These are phyloP conservation scores for Coemansia sp. DNA, from an alignment of 192 early-diverging fungal genomes.

Conservation along the genomic window DNA sequence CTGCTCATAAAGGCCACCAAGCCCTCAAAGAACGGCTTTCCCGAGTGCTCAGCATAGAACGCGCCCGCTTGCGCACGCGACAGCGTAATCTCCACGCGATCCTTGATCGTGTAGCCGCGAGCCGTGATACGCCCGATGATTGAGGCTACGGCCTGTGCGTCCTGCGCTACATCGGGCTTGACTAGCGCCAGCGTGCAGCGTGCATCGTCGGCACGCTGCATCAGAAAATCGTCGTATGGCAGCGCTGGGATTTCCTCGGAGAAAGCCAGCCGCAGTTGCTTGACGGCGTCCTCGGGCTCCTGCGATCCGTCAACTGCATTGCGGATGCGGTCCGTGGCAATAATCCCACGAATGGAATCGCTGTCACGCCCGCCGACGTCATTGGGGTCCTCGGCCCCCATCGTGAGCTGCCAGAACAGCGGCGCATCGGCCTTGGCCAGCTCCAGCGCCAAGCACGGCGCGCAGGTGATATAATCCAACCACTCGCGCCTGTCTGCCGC, in stretches of 20 bases:
- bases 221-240: conserved; percentile 50
- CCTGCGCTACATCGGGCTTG: conserved; percentile 54
- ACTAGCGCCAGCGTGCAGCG: conserved; percentile 56
- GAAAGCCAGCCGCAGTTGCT: conserved; percentile 55
- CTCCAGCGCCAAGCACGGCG: conserved; percentile 57
- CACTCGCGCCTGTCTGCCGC: conserved; percentile 45
- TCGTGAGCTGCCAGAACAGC: conserved; percentile 52
- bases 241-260: conserved; percentile 36
- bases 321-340: conserved; percentile 56
- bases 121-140: conserved; percentile 42
- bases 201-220: conserved; percentile 43
- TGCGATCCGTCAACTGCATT: conserved; percentile 59
- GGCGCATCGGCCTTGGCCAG: conserved; percentile 56
- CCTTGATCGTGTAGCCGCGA: conserved; percentile 51
- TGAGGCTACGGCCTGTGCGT: conserved; percentile 21
- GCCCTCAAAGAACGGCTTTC: conserved; percentile 41
- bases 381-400: conserved; percentile 55
- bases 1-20: conserved; percentile 53
- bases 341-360: conserved; percentile 58
- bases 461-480: conserved; percentile 54
- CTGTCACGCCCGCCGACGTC: conserved; percentile 31
- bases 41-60: conserved; percentile 51
- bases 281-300: conserved; percentile 47
- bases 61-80: conserved; percentile 33
- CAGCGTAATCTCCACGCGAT: conserved; percentile 42